Percentiles rank a stretch among this genome's conserved stretches.
These are phyloP conservation scores for Hymenoscyphus repandus DNA, from an alignment of 2,329 filamentous ascomycete genomes.

Conservation along the genomic window DNA sequence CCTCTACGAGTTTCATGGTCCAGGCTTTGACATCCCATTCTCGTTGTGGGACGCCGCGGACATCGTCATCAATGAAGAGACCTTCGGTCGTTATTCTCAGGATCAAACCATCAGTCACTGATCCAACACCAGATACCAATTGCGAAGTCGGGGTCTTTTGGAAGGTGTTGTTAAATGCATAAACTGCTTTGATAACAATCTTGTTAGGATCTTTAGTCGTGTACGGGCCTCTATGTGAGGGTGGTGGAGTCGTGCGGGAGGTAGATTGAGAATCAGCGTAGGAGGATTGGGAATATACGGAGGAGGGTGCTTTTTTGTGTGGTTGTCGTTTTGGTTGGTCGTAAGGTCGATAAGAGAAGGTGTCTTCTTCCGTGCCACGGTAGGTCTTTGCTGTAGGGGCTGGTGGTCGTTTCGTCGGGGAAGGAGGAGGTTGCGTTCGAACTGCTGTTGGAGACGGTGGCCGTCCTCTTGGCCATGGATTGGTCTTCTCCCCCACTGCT, in stretches of 20 bases:
- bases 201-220: slow-evolving; percentile 89
- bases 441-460: slow-evolving; percentile 36
- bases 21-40: slow-evolving; percentile 99
- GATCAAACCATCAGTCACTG: slow-evolving; percentile 87
- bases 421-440: slow-evolving; percentile 30
- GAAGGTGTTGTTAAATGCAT: slow-evolving; percentile 85
- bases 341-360: slow-evolving; percentile 72
- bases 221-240: slow-evolving; percentile 73
- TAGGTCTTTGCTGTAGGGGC: slow-evolving; percentile 52
- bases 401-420: slow-evolving; percentile 39
- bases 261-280: slow-evolving; percentile 84
- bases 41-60: slow-evolving; percentile 83
- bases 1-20: slow-evolving; percentile 90
- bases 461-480: slow-evolving; percentile 62
- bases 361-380: slow-evolving; percentile 53
- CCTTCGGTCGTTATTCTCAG: slow-evolving; percentile 90
- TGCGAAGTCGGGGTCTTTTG: slow-evolving; percentile 87
- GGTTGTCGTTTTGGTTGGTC: slow-evolving; percentile 57
- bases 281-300: slow-evolving; percentile 75
- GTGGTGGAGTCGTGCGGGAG: slow-evolving; percentile 75
- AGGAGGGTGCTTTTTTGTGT: slow-evolving; percentile 60
- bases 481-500: slow-evolving; percentile 62
- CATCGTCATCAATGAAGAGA: slow-evolving; percentile 94
- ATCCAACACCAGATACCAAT: slow-evolving; percentile 75
- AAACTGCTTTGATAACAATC: slow-evolving; percentile 91